Evolutionary conservation across 2,329 filamentous ascomycete genomes (phyloP).

Genomic region (Celoporthe dispersa): DNA sequence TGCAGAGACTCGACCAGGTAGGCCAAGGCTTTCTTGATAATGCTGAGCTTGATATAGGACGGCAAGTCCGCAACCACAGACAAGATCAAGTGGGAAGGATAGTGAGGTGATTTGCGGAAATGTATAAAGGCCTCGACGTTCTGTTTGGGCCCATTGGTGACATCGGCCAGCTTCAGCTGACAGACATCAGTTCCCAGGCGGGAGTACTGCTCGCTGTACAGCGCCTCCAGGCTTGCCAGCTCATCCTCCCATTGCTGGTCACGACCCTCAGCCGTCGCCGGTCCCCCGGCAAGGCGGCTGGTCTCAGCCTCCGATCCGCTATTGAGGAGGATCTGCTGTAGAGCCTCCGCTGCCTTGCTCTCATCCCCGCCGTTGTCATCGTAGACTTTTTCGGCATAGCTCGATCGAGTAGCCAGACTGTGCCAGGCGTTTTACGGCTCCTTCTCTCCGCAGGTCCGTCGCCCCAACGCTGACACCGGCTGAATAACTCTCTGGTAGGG

Average conservation of each 20-base stretch:
- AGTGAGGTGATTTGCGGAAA: slow-evolving; percentile 73
- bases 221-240: slow-evolving; percentile 79
- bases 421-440: slow-evolving; percentile 79
- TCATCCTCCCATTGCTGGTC: slow-evolving; percentile 84
- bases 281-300: slow-evolving; percentile 34
- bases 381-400: slow-evolving; percentile 78
- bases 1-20: slow-evolving; percentile 72
- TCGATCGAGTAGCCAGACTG: slow-evolving; percentile 85
- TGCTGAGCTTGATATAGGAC: slow-evolving; percentile 90
- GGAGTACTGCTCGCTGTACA: slow-evolving; percentile 77
- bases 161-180: slow-evolving; percentile 67
- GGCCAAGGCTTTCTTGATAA: slow-evolving; percentile 75
- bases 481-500: slow-evolving; percentile 87
- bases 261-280: slow-evolving; percentile 38
- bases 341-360: slow-evolving; percentile 72
- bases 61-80: slow-evolving; percentile 74
- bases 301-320: slow-evolving; percentile 42
- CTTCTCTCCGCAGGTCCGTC: slow-evolving; percentile 79
- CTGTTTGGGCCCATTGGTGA: slow-evolving; percentile 54
- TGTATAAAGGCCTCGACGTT: slow-evolving; percentile 63
- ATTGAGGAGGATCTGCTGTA: slow-evolving; percentile 72
- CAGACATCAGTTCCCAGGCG: slow-evolving; percentile 66
- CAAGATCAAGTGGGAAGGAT: slow-evolving; percentile 73
- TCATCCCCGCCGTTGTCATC: slow-evolving; percentile 75
- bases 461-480: slow-evolving; percentile 87